Conservation (phyloP, 352 stramenopile genomes). For the Ophiocytium majus region DNA sequence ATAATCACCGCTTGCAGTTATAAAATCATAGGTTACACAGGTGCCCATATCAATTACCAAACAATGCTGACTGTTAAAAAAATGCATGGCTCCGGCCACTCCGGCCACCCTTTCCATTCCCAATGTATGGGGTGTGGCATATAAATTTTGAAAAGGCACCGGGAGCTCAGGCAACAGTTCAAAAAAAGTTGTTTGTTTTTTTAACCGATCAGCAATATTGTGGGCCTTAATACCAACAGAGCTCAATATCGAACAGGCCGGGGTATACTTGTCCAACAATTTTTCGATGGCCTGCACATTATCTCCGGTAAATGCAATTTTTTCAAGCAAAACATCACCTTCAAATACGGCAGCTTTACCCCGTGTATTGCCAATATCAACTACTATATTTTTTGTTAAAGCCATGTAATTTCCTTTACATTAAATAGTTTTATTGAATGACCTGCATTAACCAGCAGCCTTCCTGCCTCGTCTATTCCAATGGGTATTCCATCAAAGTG, state of each 20-base stretch:
- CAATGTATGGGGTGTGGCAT: neutral
- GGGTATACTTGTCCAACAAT: neutral
- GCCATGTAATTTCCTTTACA: too few relatives aligned
- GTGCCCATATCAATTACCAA: neutral
- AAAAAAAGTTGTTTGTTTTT: neutral
- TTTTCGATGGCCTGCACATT: neutral
- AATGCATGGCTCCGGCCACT: neutral
- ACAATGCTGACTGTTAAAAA: neutral
- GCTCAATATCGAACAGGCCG: neutral
- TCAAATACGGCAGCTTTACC: constrained; percentile 10
- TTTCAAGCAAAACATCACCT: neutral
- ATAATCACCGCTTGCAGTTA: constrained; percentile 10
- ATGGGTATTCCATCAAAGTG: too few relatives aligned
- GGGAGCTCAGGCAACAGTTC: neutral
- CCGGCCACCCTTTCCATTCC: neutral
- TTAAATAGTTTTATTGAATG: too few relatives aligned
- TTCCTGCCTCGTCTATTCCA: too few relatives aligned
- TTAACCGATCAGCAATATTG: neutral
- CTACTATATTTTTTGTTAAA: constrained; percentile 2
- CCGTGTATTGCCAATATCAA: constrained; percentile 1
- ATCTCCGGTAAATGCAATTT: neutral
- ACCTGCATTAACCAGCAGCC: too few relatives aligned
- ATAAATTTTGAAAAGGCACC: neutral
- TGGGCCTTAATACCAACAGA: neutral
- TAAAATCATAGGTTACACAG: constrained; percentile 8